A percentile compares a stretch with the other conserved stretches of the same genome.
phyloP scores from a whole-genome alignment of 306 rosid species.

The Corylus heterophylla region DNA sequence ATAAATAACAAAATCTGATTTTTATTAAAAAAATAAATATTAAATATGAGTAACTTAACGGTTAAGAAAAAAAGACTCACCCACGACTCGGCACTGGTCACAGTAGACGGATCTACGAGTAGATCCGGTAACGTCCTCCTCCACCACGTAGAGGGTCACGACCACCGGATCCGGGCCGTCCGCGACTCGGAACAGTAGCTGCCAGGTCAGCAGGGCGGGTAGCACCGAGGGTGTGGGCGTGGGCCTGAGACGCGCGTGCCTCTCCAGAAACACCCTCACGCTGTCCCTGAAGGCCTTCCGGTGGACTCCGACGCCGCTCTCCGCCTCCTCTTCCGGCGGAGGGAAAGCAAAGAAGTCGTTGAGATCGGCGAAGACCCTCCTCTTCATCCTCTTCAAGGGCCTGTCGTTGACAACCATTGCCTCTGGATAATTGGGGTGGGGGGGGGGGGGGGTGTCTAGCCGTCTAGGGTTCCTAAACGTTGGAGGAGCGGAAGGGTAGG shows the following conservation, averaged over 20 bases:
- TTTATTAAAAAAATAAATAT: not conserved
- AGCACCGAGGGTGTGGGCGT: slow-evolving; percentile 21
- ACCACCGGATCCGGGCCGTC: slow-evolving; percentile 6
- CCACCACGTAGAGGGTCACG: slow-evolving; percentile 28
- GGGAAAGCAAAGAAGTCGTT: slow-evolving; percentile 31
- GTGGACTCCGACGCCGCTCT: not conserved
- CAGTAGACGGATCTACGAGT: slow-evolving; percentile 34
- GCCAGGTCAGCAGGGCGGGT: slow-evolving; percentile 23
- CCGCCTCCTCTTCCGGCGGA: not conserved
- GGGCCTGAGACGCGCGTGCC: slow-evolving; percentile 32
- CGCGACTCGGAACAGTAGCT: slow-evolving; percentile 16
- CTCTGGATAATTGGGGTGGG: not conserved
- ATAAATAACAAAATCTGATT: not conserved
- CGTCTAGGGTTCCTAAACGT: not conserved
- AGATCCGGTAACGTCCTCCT: slow-evolving; percentile 40
- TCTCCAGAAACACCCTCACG: slow-evolving; percentile 18
- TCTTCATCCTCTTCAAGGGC: slow-evolving; percentile 23
- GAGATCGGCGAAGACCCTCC: slow-evolving; percentile 22
- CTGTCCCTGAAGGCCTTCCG: slow-evolving; percentile 25
- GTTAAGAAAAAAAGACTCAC: slow-evolving; percentile 10
- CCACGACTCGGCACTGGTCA: slow-evolving; percentile 44
- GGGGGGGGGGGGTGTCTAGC: not conserved
- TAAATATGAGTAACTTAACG: not conserved
- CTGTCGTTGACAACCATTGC: slow-evolving; percentile 25
- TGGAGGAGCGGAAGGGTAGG: not conserved